phyloP scores from a whole-genome alignment of 164 flowering plant species.

The Stephania yunnanensis region DNA sequence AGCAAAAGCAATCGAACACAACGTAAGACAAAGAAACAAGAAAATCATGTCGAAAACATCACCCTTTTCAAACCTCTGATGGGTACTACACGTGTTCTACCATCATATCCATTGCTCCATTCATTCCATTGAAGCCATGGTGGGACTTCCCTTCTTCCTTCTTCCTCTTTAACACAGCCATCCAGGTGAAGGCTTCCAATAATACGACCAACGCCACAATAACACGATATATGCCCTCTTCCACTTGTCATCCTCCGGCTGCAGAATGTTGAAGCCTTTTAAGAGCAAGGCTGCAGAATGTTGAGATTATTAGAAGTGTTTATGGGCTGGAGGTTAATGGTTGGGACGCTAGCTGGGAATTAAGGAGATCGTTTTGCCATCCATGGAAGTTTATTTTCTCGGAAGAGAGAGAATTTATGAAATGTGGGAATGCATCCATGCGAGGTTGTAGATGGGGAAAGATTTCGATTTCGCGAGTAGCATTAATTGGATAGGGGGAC shows the following conservation, averaged over 20 bases:
- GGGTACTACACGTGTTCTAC: background rate
- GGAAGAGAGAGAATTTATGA: too few species aligned
- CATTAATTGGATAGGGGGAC: too few species aligned
- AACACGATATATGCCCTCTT: conserved; percentile 1
- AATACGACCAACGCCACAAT: background rate
- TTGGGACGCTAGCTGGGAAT: too few species aligned
- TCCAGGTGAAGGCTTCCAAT: conserved; percentile 4
- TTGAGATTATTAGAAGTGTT: too few species aligned
- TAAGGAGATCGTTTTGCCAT: too few species aligned
- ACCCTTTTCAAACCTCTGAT: background rate
- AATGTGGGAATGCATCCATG: too few species aligned
- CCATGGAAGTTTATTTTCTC: too few species aligned
- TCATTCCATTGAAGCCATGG: background rate
- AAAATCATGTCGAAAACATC: background rate
- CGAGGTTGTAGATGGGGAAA: too few species aligned
- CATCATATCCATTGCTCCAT: background rate
- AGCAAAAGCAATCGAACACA: background rate
- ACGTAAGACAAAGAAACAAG: background rate
- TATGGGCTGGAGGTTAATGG: too few species aligned
- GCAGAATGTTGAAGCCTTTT: background rate
- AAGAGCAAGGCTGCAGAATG: too few species aligned
- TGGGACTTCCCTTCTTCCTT: background rate
- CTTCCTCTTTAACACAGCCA: background rate
- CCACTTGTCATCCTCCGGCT: conserved; percentile 4
- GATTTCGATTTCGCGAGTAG: too few species aligned